Percentiles rank a stretch among this genome's conserved stretches.
Evolutionary conservation across 495 filamentous ascomycete species (phyloP).

Genomic region (Penicillium tannophilum): DNA sequence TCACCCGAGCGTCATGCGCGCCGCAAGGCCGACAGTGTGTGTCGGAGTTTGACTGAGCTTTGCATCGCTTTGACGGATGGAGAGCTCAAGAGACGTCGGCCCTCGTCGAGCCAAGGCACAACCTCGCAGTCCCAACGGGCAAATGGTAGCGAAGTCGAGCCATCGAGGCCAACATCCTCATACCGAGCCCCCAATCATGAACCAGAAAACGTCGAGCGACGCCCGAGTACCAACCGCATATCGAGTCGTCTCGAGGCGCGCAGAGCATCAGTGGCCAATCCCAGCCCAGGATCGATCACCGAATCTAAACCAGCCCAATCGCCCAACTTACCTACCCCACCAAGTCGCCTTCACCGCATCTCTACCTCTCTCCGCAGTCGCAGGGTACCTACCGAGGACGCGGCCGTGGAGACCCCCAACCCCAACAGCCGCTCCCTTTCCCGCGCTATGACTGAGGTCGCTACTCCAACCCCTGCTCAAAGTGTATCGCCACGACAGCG

Average conservation of each 20-base stretch:
- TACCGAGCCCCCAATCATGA: slow-evolving; percentile 48
- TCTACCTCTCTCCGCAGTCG: slow-evolving; percentile 42
- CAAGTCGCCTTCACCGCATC: slow-evolving; percentile 41
- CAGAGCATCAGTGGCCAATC: slow-evolving; percentile 61
- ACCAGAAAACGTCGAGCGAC: slow-evolving; percentile 35
- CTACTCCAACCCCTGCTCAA: slow-evolving; percentile 31
- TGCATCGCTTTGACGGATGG: slow-evolving; percentile 78
- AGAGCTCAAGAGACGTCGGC: slow-evolving; percentile 33
- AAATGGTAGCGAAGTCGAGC: slow-evolving; percentile 37
- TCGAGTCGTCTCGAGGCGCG: slow-evolving; percentile 73
- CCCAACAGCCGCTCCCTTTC: slow-evolving; percentile 38
- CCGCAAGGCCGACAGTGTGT: slow-evolving; percentile 90
- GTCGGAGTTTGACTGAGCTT: slow-evolving; percentile 88
- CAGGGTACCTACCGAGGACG: slow-evolving; percentile 38
- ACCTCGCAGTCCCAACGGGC: slow-evolving; percentile 23
- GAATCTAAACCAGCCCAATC: slow-evolving; percentile 33
- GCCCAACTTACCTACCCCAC: slow-evolving; percentile 31
- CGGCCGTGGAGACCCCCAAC: slow-evolving; percentile 23
- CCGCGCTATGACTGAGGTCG: slow-evolving; percentile 44
- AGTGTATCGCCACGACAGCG: slow-evolving; percentile 39
- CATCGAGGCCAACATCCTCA: slow-evolving; percentile 29
- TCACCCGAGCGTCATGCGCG: slow-evolving; percentile 80
- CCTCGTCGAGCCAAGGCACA: slow-evolving; percentile 30
- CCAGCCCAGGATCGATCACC: slow-evolving; percentile 26
- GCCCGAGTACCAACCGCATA: slow-evolving; percentile 61